Evolutionary conservation across 805 yeast species (phyloP), one percentile per base, ranked within the genome.

Genomic region (Lipomyces japonicus): DNA sequence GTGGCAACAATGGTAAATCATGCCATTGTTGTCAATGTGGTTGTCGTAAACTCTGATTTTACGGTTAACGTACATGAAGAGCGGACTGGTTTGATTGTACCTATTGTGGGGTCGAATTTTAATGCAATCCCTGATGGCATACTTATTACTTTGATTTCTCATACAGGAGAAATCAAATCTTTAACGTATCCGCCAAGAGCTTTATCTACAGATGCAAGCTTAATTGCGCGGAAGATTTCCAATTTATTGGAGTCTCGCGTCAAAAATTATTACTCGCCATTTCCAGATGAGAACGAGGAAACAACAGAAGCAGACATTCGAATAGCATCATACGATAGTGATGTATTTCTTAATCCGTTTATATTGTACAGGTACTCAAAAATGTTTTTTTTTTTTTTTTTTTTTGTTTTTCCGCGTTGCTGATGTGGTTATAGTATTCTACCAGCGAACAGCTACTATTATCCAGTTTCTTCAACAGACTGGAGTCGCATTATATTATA

Each of bases 351-450:
- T 4, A 38, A 44, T 23, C 9, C 48, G 2, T 16, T 39, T 9
- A 12, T 52, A 5, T 16, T 47, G n/a, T n/a, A n/a, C n/a, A n/a
- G n/a, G n/a, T n/a, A n/a, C n/a, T n/a, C n/a, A n/a, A n/a, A n/a
- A n/a, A n/a, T n/a, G n/a, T n/a, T n/a, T n/a, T n/a, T n/a, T n/a
- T n/a, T n/a, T n/a, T n/a, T n/a, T n/a, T n/a, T n/a, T n/a, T n/a
- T n/a, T n/a, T n/a, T n/a, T n/a, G n/a, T n/a, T n/a, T n/a, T n/a
- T n/a, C n/a, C n/a, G n/a, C n/a, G n/a, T n/a, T n/a, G n/a, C n/a
- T n/a, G n/a, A n/a, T n/a, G n/a, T n/a, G n/a, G n/a, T 26, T 54
- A 52, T 25, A 47, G 57, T 16, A n/a, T 42, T n/a, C 1, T 42
- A 10, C 45, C 54, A 4, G 37, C 43, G 9, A 44, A 54, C 22